Evolutionary conservation across 306 rosid genomes (phyloP).

Genomic region (Vigna angularis): DNA sequence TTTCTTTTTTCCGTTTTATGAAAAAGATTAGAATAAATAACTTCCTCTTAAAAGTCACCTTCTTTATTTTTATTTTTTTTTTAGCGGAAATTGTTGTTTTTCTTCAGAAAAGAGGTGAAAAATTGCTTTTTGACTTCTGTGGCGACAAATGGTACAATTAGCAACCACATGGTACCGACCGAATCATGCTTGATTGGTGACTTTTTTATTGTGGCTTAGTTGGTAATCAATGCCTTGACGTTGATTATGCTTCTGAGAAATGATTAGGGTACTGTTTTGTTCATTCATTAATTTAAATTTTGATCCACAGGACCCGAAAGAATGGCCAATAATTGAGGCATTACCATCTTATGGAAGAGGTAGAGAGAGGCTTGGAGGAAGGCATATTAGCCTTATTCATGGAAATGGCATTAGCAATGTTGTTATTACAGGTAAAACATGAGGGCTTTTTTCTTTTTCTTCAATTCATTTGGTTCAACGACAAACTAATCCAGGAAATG

Average conservation of each 20-base stretch:
- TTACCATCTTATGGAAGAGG: constrained; percentile 97
- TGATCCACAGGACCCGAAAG: constrained; percentile 65
- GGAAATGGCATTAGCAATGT: constrained; percentile 85
- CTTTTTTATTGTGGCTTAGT: constrained; percentile 8
- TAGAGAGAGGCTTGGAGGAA: constrained; percentile 92
- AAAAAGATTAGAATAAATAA: neutral
- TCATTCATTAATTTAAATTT: constrained; percentile 1
- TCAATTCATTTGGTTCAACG: neutral
- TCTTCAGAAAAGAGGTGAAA: constrained; percentile 29
- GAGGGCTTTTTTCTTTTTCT: neutral
- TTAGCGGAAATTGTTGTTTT: neutral
- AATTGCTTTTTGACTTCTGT: constrained; percentile 43
- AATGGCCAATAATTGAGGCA: constrained; percentile 92
- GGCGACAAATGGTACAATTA: neutral
- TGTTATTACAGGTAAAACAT: constrained; percentile 79
- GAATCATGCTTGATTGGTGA: constrained; percentile 16
- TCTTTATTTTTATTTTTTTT: neutral
- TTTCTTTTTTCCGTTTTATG: neutral
- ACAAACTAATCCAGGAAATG: neutral
- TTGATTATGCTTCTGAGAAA: constrained; percentile 28
- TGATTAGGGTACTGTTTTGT: constrained; percentile 6
- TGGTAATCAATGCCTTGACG: neutral
- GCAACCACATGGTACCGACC: constrained; percentile 39
- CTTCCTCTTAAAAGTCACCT: neutral
- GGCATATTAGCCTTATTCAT: constrained; percentile 96